Evolutionary conservation across 164 flowering plant genomes (phyloP), one percentile per base, ranked within the genome.

Genomic region (Aristolochia fimbriata): DNA sequence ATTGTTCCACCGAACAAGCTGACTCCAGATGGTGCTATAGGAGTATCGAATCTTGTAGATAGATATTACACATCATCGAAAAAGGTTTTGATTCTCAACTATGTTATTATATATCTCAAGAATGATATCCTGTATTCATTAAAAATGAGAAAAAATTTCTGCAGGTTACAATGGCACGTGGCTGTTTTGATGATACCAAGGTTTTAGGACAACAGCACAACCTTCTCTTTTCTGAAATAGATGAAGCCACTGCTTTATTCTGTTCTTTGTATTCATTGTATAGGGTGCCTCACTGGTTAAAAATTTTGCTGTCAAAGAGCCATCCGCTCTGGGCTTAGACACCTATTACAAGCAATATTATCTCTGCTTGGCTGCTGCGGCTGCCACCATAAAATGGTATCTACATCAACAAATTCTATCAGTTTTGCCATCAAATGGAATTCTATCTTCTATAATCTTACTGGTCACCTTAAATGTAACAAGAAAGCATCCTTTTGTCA

Each of bases 151-250:
- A 13, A 30, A 27, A 27, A n/a, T n/a, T 56, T 67, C 1, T 72
- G 68, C 80, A 93, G 99, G 89, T 81, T 67, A 72, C 78, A 30
- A 74, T 88, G 86, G 76, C 85, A 46, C 96, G 97, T 56, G 82
- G 96, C 66, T 91, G 91, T 77, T 94, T 94, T 76, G 97, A 94
- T 76, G 99, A 94, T 76, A 94, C 97, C 58, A 90, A 86, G 96
- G 99, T 93, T 67, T 15, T 68, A 15, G 58, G 6, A 55, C 14
- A 64, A 46, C 47, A 15, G 58, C 8, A 55, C 14, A 64, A 46
- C 47, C 52, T 43, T 59, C 25, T 57, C 33, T 55, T 64, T 45
- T 21, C 25, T 53, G 19, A 52, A 25, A 20, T 65, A 15, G 58
- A 48, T 6, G 23, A 5, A 37, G 43, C 43, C 51, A 33, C 49